Conservation (phyloP, 495 filamentous ascomycete species). For the Zalerion maritima region DNA sequence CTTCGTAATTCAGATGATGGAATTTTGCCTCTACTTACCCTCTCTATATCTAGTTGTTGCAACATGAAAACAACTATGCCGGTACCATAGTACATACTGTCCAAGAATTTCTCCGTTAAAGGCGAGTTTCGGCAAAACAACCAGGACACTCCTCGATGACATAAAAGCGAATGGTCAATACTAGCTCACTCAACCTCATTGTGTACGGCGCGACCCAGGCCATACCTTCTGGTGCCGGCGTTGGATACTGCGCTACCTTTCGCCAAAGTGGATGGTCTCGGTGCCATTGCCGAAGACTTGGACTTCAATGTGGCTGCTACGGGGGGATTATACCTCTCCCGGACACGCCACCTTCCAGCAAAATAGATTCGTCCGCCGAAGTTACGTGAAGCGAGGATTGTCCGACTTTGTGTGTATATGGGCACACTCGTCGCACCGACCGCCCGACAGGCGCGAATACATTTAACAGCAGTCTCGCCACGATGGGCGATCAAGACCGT, state of each 20-base stretch:
- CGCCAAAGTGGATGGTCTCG: conserved; percentile 37
- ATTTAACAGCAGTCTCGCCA: conserved; percentile 36
- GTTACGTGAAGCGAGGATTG: conserved; percentile 34
- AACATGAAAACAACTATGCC: conserved; percentile 35
- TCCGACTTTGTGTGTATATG: conserved; percentile 38
- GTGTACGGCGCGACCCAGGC: not conserved
- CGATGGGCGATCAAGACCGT: conserved; percentile 24
- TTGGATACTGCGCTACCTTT: conserved; percentile 48
- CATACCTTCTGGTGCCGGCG: conserved; percentile 55
- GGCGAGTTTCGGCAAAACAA: conserved; percentile 22
- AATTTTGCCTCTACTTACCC: conserved; percentile 1
- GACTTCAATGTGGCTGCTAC: conserved; percentile 49
- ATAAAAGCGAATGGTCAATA: not conserved
- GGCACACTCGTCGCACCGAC: conserved; percentile 31
- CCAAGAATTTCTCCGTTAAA: conserved; percentile 49
- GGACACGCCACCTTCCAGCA: too few species aligned
- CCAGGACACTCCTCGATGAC: conserved; percentile 15
- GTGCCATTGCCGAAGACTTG: conserved; percentile 57
- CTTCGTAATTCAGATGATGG: too few species aligned
- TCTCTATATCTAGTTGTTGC: conserved; percentile 7
- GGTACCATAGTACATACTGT: conserved; percentile 38
- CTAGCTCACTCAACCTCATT: not conserved
- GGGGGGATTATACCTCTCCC: conserved; percentile 8
- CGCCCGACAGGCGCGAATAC: conserved; percentile 19
- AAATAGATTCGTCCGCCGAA: conserved; percentile 33